Percentiles rank a stretch among this genome's conserved stretches.
phyloP scores from a whole-genome alignment of 345 rosid species.

The Angophora floribunda region DNA sequence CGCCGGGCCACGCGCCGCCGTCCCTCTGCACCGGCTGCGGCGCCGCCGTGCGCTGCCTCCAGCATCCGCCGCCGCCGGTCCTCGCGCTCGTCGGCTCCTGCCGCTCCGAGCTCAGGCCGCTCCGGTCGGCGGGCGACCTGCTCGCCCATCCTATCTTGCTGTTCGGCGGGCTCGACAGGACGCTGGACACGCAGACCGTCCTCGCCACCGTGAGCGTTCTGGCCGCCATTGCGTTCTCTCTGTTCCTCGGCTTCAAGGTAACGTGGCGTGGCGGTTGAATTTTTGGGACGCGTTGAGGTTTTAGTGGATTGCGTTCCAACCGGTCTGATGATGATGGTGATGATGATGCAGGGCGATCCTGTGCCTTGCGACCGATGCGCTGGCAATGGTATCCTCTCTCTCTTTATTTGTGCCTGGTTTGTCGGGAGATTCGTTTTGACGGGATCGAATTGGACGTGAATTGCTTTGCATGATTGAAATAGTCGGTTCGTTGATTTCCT shows the following conservation, averaged over 20 bases:
- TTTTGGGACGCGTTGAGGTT: background rate
- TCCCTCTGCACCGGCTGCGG: background rate
- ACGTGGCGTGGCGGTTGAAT: background rate
- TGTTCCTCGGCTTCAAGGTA: conserved; percentile 78
- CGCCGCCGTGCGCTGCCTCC: conserved; percentile 7
- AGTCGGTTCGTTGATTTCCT: background rate
- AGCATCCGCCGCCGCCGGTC: conserved; percentile 1
- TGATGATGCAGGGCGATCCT: conserved; percentile 72
- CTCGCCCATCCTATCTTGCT: conserved; percentile 44
- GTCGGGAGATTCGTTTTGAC: background rate
- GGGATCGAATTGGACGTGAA: background rate
- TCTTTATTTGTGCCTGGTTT: background rate
- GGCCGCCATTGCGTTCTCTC: conserved; percentile 75
- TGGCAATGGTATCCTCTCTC: conserved; percentile 53
- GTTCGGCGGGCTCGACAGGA: conserved; percentile 36
- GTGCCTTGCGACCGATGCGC: conserved; percentile 87
- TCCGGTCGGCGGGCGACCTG: conserved; percentile 14
- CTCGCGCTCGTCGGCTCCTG: background rate
- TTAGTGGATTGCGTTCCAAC: background rate
- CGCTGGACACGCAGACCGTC: conserved; percentile 69
- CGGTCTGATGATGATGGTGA: background rate
- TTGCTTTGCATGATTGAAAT: background rate
- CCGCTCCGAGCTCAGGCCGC: conserved; percentile 2
- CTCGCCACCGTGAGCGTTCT: conserved; percentile 67
- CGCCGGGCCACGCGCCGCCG: conserved; percentile 6